Percentiles rank a stretch among this genome's conserved stretches.
Conservation (phyloP, 176 grass and related monocot genomes). For the Stipa capillata region DNA sequence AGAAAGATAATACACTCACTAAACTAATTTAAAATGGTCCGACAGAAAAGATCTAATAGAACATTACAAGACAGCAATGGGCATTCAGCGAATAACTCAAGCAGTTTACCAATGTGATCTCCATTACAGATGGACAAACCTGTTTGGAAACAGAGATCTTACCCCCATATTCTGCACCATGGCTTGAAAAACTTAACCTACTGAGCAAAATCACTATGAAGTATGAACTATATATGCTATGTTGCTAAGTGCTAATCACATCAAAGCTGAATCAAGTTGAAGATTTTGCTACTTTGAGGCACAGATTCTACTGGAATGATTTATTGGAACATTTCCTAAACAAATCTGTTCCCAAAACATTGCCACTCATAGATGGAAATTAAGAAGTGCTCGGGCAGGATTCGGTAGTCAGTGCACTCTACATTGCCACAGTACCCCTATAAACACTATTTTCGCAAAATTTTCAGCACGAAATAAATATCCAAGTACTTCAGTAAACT, state of each 20-base stretch:
- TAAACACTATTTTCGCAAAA: neutral
- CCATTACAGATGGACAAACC: no score
- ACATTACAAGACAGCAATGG: neutral
- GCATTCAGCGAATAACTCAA: neutral
- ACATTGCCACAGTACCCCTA: neutral
- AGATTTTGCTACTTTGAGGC: neutral
- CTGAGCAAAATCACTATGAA: neutral
- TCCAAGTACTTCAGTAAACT: neutral
- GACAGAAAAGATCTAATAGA: neutral
- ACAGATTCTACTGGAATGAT: neutral
- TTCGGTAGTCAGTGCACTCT: neutral
- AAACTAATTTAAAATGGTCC: neutral
- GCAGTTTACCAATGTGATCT: neutral
- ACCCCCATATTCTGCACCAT: neutral
- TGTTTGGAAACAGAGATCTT: no score
- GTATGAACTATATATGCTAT: neutral
- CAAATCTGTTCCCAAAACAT: neutral
- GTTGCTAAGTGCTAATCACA: neutral
- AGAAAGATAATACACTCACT: neutral
- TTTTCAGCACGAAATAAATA: neutral
- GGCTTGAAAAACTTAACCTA: neutral
- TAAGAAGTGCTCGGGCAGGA: neutral
- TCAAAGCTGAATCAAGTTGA: slow-evolving; percentile 1
- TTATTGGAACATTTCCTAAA: neutral
- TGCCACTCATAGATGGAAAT: neutral